Base-by-base conservation (phyloP, 2,329 filamentous ascomycete genomes). In the Colletotrichum theobromicola region DNA sequence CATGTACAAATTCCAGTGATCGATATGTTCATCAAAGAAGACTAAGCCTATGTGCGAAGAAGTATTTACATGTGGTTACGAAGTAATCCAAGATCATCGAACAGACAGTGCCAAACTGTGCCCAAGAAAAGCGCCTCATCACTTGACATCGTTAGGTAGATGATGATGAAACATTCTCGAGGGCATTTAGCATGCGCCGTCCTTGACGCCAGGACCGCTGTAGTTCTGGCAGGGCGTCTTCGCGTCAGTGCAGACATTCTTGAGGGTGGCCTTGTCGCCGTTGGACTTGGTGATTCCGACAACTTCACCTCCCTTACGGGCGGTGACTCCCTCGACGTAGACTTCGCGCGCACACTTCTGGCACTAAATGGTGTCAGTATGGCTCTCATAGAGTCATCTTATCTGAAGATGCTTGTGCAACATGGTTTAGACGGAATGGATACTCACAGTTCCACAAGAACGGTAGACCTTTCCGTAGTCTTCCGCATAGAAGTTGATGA, bases 401-500 rank as follows among this genome's bases (percentile, higher is more conserved):
- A 12, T 5, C 0, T 12, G 42, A 46, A 46, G 42, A 46, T n/a
- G 35, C 7, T 2, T 42, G 3, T 42, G 16, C 35, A 42, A 5
- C 1, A 42, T 42, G 35, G 18, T 42, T 42, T 16, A 9, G 35
- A 18, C 16, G 16, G 35, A 15, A 10, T 42, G 18, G 35, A 50
- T 35, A 58, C 24, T 81, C 76, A 76, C 82, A 83, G 82, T 88
- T 66, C 87, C 87, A 77, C 87, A 88, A n/a, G 74, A 66, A 34
- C 71, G 67, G 50, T 76, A 87, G 57, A 87, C 81, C 78, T 89
- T 89, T 63, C 87, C 87, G 73, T 88, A 88, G 79, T 87, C 83
- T 5, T 85, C 81, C 72, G 83, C 85, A 65, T 85, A 86, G 80
- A 85, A 84, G 76, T 85, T 84, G 76, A 84, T 76, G 50, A 83